Evolutionary conservation across 1,139 yeast genomes (phyloP).

Genomic region (Yamadazyma triangularis): DNA sequence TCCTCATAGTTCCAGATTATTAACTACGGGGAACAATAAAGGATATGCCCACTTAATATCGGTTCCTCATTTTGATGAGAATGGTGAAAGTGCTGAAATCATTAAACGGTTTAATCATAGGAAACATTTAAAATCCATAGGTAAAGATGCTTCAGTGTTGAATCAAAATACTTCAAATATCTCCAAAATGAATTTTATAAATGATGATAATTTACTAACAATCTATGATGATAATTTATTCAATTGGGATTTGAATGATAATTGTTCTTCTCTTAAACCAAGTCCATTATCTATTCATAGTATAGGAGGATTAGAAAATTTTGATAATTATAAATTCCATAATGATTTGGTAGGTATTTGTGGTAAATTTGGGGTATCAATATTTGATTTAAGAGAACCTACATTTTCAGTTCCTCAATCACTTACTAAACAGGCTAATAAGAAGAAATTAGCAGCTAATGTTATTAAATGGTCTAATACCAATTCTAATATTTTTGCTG

Average conservation of each 20-base stretch:
- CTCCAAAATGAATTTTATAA: conserved; percentile 23
- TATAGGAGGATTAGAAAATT: conserved; percentile 46
- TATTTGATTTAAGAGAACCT: conserved; percentile 58
- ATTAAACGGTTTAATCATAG: conserved; percentile 71
- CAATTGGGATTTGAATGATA: conserved; percentile 65
- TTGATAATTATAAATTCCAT: conserved; percentile 46
- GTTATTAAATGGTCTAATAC: conserved; percentile 60
- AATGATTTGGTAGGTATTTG: conserved; percentile 47
- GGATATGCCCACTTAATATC: conserved; percentile 68
- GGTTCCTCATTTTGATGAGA: conserved; percentile 37
- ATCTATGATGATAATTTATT: conserved; percentile 62
- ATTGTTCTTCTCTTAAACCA: conserved; percentile 30
- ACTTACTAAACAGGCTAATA: conserved; percentile 10
- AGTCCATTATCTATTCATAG: conserved; percentile 50
- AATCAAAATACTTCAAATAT: conserved; percentile 20
- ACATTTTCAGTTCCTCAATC: conserved; percentile 32
- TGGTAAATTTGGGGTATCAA: conserved; percentile 67
- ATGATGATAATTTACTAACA: conserved; percentile 36
- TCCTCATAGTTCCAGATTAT: conserved; percentile 25
- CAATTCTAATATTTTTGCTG: conserved; percentile 59
- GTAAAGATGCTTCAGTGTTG: conserved; percentile 16
- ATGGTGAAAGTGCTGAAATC: conserved; percentile 55
- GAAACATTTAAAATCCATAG: conserved; percentile 44
- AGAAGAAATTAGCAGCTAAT: conserved; percentile 24
- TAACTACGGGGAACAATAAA: conserved; percentile 66